Evolutionary conservation across 2,329 filamentous ascomycete genomes (phyloP).

Genomic region (Ploettnerulaceae sp.): DNA sequence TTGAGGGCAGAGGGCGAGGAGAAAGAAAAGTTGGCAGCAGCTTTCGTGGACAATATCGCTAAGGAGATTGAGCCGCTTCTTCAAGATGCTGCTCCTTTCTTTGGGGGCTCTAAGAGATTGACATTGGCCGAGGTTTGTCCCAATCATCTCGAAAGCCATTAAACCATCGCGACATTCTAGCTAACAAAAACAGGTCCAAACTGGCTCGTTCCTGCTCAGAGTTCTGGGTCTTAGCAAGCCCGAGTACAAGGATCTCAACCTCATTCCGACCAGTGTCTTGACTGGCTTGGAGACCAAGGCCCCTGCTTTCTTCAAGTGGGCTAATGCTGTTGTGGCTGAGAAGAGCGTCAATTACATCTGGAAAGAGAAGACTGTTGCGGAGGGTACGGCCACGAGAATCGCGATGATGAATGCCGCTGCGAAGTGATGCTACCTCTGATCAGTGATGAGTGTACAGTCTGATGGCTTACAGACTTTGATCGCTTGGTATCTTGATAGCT

Average conservation of each 20-base stretch:
- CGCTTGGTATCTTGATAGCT: not conserved
- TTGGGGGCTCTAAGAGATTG: constrained; percentile 57
- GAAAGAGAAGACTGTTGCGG: constrained; percentile 46
- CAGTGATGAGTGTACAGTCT: not conserved
- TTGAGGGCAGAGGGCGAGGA: constrained; percentile 40
- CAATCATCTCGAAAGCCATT: not conserved
- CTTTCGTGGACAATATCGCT: constrained; percentile 50
- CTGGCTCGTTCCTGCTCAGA: constrained; percentile 63
- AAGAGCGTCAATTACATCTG: constrained; percentile 63
- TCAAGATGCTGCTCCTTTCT: constrained; percentile 52
- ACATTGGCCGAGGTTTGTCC: constrained; percentile 67
- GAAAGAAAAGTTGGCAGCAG: constrained; percentile 46
- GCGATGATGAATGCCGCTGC: constrained; percentile 22
- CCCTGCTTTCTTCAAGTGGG: constrained; percentile 68
- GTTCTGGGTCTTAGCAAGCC: constrained; percentile 45
- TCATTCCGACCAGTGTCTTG: constrained; percentile 48
- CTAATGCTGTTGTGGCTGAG: constrained; percentile 51
- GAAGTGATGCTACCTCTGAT: constrained; percentile 5
- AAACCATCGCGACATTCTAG: not conserved
- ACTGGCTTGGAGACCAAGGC: constrained; percentile 46
- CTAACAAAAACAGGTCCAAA: constrained; percentile 45
- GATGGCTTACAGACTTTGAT: constrained; percentile 13
- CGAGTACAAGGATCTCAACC: constrained; percentile 48
- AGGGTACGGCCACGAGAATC: constrained; percentile 40
- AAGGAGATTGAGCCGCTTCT: constrained; percentile 74